phyloP scores from a whole-genome alignment of 2,329 filamentous ascomycete species.

The Fusarium udum region DNA sequence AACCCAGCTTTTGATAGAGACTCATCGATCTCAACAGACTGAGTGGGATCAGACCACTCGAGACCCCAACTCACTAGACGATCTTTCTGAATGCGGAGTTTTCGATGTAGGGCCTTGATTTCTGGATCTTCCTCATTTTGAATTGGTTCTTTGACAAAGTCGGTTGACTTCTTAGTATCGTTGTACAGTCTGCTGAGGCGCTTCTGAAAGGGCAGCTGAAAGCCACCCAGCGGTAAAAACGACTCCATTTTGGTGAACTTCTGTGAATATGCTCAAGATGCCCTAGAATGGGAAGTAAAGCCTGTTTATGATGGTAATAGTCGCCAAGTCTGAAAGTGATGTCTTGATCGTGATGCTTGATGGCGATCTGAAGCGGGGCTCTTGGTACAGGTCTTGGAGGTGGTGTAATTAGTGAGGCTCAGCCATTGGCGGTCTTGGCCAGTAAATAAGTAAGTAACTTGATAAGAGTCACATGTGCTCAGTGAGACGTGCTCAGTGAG shows the following conservation, averaged over 20 bases:
- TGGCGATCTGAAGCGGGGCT: constrained; percentile 31
- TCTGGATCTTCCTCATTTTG: constrained; percentile 74
- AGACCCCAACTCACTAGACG: constrained; percentile 81
- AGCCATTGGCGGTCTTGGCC: constrained; percentile 18
- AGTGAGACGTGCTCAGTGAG: not conserved
- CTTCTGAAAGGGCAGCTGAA: constrained; percentile 67
- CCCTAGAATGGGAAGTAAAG: not conserved
- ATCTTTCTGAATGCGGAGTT: constrained; percentile 82
- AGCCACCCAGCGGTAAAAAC: constrained; percentile 60
- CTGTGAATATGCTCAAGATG: not conserved
- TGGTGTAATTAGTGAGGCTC: constrained; percentile 25
- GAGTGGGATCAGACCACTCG: constrained; percentile 79
- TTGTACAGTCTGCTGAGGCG: constrained; percentile 79
- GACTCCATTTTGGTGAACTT: constrained; percentile 55
- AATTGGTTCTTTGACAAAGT: constrained; percentile 73
- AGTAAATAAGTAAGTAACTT: not conserved
- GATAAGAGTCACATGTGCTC: constrained; percentile 4
- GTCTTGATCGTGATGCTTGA: constrained; percentile 17
- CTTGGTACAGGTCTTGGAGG: not conserved
- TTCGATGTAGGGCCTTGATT: constrained; percentile 76
- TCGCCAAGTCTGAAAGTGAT: constrained; percentile 20
- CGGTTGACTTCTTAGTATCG: constrained; percentile 81
- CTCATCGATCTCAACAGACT: constrained; percentile 76
- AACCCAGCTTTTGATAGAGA: constrained; percentile 77
- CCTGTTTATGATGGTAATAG: not conserved